A percentile compares a stretch with the other conserved stretches of the same genome.
Evolutionary conservation across 805 yeast genomes (phyloP).

Genomic region (Saturnispora dispora): DNA sequence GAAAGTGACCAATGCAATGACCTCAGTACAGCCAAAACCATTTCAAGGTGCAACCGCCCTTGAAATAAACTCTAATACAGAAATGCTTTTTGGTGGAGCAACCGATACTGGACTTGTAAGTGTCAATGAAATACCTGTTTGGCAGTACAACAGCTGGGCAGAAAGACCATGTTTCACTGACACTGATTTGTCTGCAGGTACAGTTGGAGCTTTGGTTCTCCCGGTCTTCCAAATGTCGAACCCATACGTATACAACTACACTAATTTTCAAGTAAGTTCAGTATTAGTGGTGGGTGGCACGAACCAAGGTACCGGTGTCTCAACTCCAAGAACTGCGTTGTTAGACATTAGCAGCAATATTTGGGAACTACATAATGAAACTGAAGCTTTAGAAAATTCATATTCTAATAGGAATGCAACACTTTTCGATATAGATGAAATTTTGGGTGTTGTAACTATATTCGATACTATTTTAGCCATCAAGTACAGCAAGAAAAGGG

Average conservation of each 20-base stretch:
- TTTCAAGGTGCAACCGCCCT: slow-evolving; percentile 44
- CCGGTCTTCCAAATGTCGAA: slow-evolving; percentile 39
- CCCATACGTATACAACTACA: slow-evolving; percentile 16
- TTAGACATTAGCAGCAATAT: slow-evolving; percentile 31
- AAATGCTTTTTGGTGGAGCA: slow-evolving; percentile 57
- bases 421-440: slow-evolving; percentile 20
- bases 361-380: slow-evolving; percentile 37
- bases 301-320: slow-evolving; percentile 25
- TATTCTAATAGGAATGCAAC: slow-evolving; percentile 18
- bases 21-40: slow-evolving; percentile 46
- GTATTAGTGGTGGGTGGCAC: slow-evolving; percentile 59
- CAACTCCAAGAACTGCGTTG: slow-evolving; percentile 36
- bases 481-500: slow-evolving; percentile 12
- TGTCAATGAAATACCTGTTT: slow-evolving; percentile 63
- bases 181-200: slow-evolving; percentile 36
- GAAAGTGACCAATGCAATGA: slow-evolving; percentile 32
- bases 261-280: slow-evolving; percentile 29
- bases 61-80: slow-evolving; percentile 36
- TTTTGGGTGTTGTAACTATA: slow-evolving; percentile 43
- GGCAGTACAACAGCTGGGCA: slow-evolving; percentile 67
- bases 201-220: slow-evolving; percentile 43
- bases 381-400: slow-evolving; percentile 18
- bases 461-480: slow-evolving; percentile 43
- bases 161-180: slow-evolving; percentile 33
- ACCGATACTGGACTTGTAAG: slow-evolving; percentile 58